Evolutionary conservation across 148 eudicot genomes (phyloP), one percentile per base, ranked within the genome.

Genomic region (Linanthus parryae): DNA sequence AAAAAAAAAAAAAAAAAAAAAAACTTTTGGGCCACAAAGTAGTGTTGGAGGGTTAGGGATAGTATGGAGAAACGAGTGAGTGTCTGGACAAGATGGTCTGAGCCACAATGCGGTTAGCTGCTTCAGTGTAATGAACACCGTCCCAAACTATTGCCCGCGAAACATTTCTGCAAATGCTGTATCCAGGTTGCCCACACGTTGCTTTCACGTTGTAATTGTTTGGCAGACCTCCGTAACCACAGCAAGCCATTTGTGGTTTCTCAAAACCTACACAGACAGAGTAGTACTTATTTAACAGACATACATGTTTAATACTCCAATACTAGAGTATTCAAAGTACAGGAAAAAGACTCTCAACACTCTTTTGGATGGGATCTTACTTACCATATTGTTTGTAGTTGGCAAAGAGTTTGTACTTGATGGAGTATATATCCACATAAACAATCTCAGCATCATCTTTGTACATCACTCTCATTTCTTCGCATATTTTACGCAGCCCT

Each of bases 111-210:
- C 60, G 64, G 52, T 73, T 78, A 27, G 74, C 72, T 64, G 84
- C 77, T 41, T 74, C 76, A 5, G 80, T 71, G 56, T 65, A 74
- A 56, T 71, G 80, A 58, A 74, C 77, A 4, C 80, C 84, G 54
- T 74, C 83, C 69, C 78, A 77, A 6, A 73, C 43, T 58, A 68
- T 70, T 2, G 76, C 35, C 45, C 59, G 61, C 10, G 71, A 57
- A 25, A 72, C 66, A 47, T 72, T 64, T 28, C 54, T 68, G 59
- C 77, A 74, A 10, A 74, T 64, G 42, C 51, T 67, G 28, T 49
- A 72, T 14, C 74, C 71, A 5, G 68, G 70, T 31, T 71, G 73
- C 56, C 77, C 77, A 57, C 73, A 64, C n/a, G 81, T 68, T 27
- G 74, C 81, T 5, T 72, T 76, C 48, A 66, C 52, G 23, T 67